Conservation (phyloP, 129 eudicot genomes). For the Helichrysum umbraculigerum region DNA sequence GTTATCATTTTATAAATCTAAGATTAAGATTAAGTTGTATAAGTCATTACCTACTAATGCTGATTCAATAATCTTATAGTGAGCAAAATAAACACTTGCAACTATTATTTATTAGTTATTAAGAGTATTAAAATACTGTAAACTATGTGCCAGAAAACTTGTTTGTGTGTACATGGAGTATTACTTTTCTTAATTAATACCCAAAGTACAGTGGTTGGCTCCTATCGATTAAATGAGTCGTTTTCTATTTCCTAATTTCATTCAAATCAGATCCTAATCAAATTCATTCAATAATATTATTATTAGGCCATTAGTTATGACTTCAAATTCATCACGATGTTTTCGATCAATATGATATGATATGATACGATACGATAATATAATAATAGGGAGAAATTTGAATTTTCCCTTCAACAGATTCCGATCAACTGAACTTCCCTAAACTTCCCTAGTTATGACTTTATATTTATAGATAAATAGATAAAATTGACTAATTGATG, state of each 20-base stretch:
- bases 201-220: conserved; percentile 20
- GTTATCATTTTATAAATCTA: too few relatives aligned
- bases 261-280: conserved; percentile 9
- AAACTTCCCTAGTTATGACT: too few relatives aligned
- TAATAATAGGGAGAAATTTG: too few relatives aligned
- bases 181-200: background rate
- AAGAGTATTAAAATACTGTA: background rate
- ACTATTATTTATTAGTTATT: too few relatives aligned
- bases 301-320: background rate
- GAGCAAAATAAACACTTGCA: too few relatives aligned
- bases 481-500: too few relatives aligned
- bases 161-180: background rate
- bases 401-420: background rate
- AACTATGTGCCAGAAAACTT: background rate
- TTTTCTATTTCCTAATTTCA: background rate
- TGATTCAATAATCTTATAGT: too few relatives aligned
- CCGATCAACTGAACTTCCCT: too few relatives aligned
- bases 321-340: background rate
- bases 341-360: background rate
- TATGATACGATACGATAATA: too few relatives aligned
- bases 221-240: conserved; percentile 2
- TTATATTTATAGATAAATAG: too few relatives aligned
- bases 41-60: too few relatives aligned
- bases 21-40: too few relatives aligned
- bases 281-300: background rate